Evolutionary conservation across 176 grass and related monocot species (phyloP).

Genomic region (Carex scoparia): DNA sequence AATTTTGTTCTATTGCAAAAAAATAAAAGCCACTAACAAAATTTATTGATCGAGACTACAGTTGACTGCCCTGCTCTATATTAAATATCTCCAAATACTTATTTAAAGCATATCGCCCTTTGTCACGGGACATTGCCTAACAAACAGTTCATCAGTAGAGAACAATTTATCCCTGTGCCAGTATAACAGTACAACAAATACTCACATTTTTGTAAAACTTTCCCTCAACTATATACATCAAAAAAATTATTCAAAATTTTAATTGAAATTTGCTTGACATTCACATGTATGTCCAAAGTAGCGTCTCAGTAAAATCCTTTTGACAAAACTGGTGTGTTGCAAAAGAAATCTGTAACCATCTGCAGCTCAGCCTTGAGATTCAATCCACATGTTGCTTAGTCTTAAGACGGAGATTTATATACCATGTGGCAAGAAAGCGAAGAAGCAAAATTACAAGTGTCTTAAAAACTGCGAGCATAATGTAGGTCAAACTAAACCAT

Average conservation of each 20-base stretch:
- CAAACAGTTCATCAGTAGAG: not conserved
- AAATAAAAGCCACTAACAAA: not conserved
- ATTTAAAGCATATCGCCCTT: not conserved
- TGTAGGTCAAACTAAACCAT: slow-evolving; percentile 78
- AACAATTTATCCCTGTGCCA: not conserved
- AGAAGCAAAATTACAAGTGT: slow-evolving; percentile 69
- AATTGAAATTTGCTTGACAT: not conserved
- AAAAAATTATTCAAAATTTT: slow-evolving; percentile 10
- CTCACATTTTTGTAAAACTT: not conserved
- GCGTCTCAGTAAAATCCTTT: not conserved
- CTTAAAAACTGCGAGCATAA: slow-evolving; percentile 88
- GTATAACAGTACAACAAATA: not conserved
- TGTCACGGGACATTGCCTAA: not conserved
- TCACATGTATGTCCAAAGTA: not conserved
- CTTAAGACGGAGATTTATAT: slow-evolving; percentile 63
- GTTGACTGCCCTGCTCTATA: not conserved
- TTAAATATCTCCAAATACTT: not conserved
- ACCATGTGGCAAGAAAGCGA: slow-evolving; percentile 72
- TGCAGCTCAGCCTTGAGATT: slow-evolving; percentile 13
- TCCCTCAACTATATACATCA: not conserved
- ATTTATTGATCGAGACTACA: not conserved
- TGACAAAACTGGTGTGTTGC: not conserved
- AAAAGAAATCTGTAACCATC: not conserved
- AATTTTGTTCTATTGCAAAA: not conserved
- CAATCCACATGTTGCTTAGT: slow-evolving; percentile 91